Evolutionary conservation across 2,329 filamentous ascomycete genomes (phyloP).

Genomic region (Nakataea oryzae): DNA sequence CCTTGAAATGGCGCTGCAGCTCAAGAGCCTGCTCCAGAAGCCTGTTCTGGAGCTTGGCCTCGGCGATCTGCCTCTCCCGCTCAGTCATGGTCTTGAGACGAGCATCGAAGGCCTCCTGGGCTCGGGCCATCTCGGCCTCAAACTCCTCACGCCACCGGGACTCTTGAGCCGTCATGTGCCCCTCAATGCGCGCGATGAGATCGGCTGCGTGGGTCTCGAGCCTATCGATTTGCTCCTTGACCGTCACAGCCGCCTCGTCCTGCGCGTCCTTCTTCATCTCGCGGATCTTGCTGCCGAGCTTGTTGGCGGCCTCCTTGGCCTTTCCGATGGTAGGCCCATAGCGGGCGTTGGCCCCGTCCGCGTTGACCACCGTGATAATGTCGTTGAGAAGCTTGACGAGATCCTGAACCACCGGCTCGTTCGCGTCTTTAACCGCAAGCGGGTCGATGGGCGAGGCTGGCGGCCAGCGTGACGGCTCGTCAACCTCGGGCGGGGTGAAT

Average conservation of each 20-base stretch:
- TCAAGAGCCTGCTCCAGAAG: slow-evolving; percentile 84
- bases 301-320: slow-evolving; percentile 73
- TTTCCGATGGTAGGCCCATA: slow-evolving; percentile 72
- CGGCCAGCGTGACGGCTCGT: slow-evolving; percentile 54
- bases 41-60: slow-evolving; percentile 74
- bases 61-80: slow-evolving; percentile 67
- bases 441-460: slow-evolving; percentile 66
- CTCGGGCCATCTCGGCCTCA: slow-evolving; percentile 69
- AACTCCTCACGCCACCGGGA: slow-evolving; percentile 79
- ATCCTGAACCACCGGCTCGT: slow-evolving; percentile 84
- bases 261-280: slow-evolving; percentile 60
- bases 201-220: slow-evolving; percentile 84
- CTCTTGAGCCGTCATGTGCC: slow-evolving; percentile 72
- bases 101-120: slow-evolving; percentile 68
- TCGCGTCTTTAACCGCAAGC: slow-evolving; percentile 61
- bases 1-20: slow-evolving; percentile 75
- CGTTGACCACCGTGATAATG: slow-evolving; percentile 87
- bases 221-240: slow-evolving; percentile 59
- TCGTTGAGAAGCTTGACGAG: slow-evolving; percentile 93
- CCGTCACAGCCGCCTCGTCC: slow-evolving; percentile 63
- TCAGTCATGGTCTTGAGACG: slow-evolving; percentile 72
- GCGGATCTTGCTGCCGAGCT: slow-evolving; percentile 69
- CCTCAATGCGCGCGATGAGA: slow-evolving; percentile 79
- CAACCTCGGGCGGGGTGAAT: slow-evolving; percentile 49
- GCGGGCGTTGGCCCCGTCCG: slow-evolving; percentile 66